Conservation (phyloP, 164 flowering plant genomes). For the Tetrastigma voinierianum region DNA sequence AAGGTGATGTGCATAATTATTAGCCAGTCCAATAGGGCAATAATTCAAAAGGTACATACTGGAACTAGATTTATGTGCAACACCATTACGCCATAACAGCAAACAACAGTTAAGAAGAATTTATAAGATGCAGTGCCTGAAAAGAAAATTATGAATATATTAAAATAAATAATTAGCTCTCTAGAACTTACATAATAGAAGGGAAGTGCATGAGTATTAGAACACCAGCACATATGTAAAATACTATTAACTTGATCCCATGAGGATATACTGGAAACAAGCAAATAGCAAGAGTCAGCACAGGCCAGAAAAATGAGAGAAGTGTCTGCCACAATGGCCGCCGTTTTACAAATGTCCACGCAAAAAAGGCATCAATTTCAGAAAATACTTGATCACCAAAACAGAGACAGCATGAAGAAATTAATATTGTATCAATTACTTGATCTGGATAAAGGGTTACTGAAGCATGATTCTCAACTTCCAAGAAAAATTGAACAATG, state of each 20-base stretch:
- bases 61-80: background rate
- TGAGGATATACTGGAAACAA: conserved; percentile 98
- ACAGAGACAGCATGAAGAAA: background rate
- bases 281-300: conserved; percentile 91
- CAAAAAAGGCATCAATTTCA: conserved; percentile 93
- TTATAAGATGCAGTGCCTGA: conserved; percentile 3
- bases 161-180: background rate
- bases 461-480: background rate
- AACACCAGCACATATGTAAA: conserved; percentile 86
- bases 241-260: conserved; percentile 71
- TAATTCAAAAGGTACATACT: background rate
- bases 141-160: conserved; percentile 10
- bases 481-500: background rate
- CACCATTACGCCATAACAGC: background rate
- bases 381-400: conserved; percentile 85
- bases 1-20: background rate
- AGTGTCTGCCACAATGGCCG: conserved; percentile 95
- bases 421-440: background rate
- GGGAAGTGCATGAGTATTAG: conserved; percentile 65
- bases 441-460: background rate
- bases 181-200: conserved; percentile 69
- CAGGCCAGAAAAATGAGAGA: conserved; percentile 92
- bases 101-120: conserved; percentile 6
- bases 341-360: conserved; percentile 87
- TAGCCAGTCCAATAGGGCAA: background rate